phyloP scores from a whole-genome alignment of 805 yeast species.

The Candida vartiovaarae region DNA sequence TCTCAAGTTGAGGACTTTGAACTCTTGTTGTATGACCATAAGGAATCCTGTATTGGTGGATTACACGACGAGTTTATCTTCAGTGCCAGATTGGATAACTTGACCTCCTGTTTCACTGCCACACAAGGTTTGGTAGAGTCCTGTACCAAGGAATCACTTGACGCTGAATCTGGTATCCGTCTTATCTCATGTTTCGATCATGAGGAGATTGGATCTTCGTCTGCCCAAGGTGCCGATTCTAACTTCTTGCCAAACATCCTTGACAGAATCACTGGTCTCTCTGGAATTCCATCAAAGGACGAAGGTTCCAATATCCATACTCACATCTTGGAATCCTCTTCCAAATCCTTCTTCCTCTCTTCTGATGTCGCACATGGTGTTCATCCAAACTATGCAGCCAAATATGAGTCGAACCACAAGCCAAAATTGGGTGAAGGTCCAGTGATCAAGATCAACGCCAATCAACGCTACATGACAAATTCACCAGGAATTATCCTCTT shows the following conservation, averaged over 20 bases:
- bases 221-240: constrained; percentile 96
- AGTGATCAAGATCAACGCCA: constrained; percentile 88
- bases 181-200: constrained; percentile 86
- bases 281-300: constrained; percentile 23
- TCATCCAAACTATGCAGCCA: constrained; percentile 80
- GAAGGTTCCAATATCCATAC: constrained; percentile 28
- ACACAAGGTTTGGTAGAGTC: constrained; percentile 61
- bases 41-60: constrained; percentile 81
- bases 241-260: constrained; percentile 78
- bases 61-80: constrained; percentile 84
- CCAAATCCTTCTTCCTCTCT: constrained; percentile 81
- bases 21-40: constrained; percentile 77
- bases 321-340: constrained; percentile 45
- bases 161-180: constrained; percentile 51
- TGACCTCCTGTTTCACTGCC: constrained; percentile 81
- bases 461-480: constrained; percentile 92
- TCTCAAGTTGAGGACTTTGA: constrained; percentile 82
- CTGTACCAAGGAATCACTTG: constrained; percentile 31
- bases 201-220: constrained; percentile 89
- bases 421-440: constrained; percentile 88
- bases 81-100: constrained; percentile 86
- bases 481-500: constrained; percentile 80
- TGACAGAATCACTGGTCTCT: constrained; percentile 52
- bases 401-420: constrained; percentile 70
- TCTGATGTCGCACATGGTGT: constrained; percentile 98